Percentiles rank a stretch among this genome's conserved stretches.
These are phyloP conservation scores for Berkeleyomyces rouxiae DNA, from an alignment of 2,329 filamentous ascomycete genomes.

Conservation along the genomic window DNA sequence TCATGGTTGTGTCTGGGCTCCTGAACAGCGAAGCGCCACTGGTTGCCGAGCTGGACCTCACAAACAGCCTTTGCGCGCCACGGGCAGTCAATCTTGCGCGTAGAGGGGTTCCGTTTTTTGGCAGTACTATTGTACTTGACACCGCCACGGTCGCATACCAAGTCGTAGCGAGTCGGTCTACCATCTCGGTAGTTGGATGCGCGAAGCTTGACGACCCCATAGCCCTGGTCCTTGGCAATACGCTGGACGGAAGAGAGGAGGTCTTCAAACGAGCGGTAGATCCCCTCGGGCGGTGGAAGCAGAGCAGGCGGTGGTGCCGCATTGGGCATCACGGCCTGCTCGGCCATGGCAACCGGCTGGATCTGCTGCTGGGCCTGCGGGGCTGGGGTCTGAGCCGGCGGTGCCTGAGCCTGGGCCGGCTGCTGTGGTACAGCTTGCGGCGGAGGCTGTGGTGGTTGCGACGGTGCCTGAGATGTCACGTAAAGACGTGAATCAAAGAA, in stretches of 20 bases:
- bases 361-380: conserved; percentile 7
- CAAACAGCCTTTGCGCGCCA: conserved; percentile 48
- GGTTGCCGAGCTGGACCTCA: conserved; percentile 43
- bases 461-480: conserved; percentile 11
- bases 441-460: conserved; percentile 4
- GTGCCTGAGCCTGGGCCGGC: conserved; percentile 1
- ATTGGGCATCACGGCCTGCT: conserved; percentile 24
- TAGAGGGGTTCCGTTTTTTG: conserved; percentile 47
- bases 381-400: neutral
- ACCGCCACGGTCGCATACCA: conserved; percentile 45
- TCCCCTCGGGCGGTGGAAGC: conserved; percentile 41
- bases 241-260: conserved; percentile 40
- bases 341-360: conserved; percentile 20
- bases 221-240: conserved; percentile 44
- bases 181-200: conserved; percentile 47
- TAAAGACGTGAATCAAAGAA: conserved; percentile 13
- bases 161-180: conserved; percentile 44
- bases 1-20: conserved; percentile 46
- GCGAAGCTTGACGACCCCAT: conserved; percentile 44
- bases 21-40: conserved; percentile 47
- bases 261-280: conserved; percentile 43
- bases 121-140: conserved; percentile 50
- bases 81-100: conserved; percentile 46
- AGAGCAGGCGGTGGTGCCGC: conserved; percentile 32
- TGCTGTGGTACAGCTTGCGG: neutral